phyloP scores from a whole-genome alignment of 306 rosid genomes.

The Cucumis melo region DNA sequence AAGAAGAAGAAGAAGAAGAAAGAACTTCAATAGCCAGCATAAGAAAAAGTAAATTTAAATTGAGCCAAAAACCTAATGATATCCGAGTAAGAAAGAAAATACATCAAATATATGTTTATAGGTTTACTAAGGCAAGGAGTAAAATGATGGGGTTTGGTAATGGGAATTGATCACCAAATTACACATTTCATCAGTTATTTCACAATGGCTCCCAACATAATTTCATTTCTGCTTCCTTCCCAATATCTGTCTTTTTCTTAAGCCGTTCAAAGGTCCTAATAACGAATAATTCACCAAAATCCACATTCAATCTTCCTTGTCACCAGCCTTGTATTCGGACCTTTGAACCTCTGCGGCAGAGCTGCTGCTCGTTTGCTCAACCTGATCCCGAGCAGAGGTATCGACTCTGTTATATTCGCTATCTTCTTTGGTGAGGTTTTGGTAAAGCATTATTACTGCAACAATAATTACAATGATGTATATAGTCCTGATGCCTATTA shows the following conservation, averaged over 20 bases:
- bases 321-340: constrained; percentile 45
- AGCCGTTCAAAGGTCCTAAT: background rate
- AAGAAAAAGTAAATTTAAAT: background rate
- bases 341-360: constrained; percentile 28
- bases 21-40: too few relatives aligned
- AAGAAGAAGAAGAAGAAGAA: too few relatives aligned
- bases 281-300: constrained; percentile 1
- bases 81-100: background rate
- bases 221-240: background rate
- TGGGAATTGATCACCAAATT: background rate
- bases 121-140: background rate
- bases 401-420: constrained; percentile 33
- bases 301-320: constrained; percentile 57
- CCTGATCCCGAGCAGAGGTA: constrained; percentile 29
- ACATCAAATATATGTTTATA: background rate
- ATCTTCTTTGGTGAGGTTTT: constrained; percentile 29
- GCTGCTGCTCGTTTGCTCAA: constrained; percentile 32
- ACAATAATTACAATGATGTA: constrained; percentile 50
- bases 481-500: constrained; percentile 51
- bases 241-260: background rate
- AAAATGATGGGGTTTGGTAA: background rate
- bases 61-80: background rate
- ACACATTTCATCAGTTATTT: background rate
- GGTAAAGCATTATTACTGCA: constrained; percentile 37
- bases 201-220: background rate